Conservation (phyloP, 2,329 filamentous ascomycete species). For the Epichloe amarillans region DNA sequence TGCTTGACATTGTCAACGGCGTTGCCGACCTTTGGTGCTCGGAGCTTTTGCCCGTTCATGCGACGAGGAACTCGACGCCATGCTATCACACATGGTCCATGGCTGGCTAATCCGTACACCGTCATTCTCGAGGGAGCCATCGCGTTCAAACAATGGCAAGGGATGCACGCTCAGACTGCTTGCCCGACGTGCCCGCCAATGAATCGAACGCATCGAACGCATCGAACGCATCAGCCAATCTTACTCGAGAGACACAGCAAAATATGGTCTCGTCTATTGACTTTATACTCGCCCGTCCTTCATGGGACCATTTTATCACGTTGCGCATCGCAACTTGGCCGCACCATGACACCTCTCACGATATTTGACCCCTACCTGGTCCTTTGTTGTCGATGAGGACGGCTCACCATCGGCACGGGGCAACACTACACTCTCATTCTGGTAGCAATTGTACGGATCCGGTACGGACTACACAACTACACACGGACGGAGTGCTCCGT, state of each 20-base stretch:
- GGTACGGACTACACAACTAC: too few relatives aligned
- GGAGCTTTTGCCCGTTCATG: not conserved
- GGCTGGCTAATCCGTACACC: not conserved
- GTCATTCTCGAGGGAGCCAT: not conserved
- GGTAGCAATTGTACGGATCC: too few relatives aligned
- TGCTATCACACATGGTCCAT: not conserved
- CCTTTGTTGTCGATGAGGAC: not conserved
- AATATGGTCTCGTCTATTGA: too few relatives aligned
- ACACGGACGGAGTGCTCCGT: too few relatives aligned
- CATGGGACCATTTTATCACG: not conserved
- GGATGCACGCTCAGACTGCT: conserved; percentile 3
- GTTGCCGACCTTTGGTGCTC: not conserved
- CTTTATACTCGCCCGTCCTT: too few relatives aligned
- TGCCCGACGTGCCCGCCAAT: not conserved
- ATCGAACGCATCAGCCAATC: not conserved
- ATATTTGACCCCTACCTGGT: too few relatives aligned
- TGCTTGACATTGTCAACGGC: not conserved
- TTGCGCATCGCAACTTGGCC: not conserved
- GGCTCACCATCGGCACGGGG: not conserved
- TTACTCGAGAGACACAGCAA: not conserved
- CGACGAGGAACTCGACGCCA: not conserved
- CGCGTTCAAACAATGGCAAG: not conserved
- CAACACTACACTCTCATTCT: not conserved
- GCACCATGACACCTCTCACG: not conserved
- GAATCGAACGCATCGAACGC: not conserved